Evolutionary conservation across 306 rosid species (phyloP).

Genomic region (Begonia loranthoides): DNA sequence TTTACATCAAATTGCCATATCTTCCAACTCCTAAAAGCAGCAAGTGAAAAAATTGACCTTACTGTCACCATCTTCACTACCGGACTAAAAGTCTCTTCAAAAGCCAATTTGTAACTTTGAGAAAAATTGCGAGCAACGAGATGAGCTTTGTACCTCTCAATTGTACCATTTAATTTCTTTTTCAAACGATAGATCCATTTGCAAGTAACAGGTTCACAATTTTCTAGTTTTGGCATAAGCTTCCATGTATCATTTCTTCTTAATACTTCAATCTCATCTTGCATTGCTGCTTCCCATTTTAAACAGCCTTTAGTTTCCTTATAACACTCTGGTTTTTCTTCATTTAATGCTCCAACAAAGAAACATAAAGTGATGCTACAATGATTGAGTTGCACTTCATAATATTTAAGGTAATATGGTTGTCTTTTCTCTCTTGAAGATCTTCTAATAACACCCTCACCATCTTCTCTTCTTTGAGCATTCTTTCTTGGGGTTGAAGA

Average conservation of each 20-base stretch:
- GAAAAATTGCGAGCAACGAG: neutral
- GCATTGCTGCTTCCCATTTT: slow-evolving; percentile 2
- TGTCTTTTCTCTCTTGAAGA: neutral
- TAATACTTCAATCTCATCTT: neutral
- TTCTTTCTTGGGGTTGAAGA: neutral
- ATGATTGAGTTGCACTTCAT: neutral
- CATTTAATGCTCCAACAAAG: neutral
- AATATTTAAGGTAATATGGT: neutral
- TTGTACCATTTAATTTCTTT: neutral
- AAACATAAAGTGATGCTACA: neutral
- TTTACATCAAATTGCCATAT: slow-evolving; percentile 1
- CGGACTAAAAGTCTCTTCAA: neutral
- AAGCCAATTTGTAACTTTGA: neutral
- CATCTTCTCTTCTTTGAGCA: neutral
- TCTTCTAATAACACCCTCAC: neutral
- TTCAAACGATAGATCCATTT: neutral
- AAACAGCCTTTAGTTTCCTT: neutral
- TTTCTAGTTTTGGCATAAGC: neutral
- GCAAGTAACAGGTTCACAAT: neutral
- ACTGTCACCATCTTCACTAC: neutral
- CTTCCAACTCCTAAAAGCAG: neutral
- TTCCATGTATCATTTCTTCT: neutral
- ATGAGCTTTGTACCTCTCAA: neutral
- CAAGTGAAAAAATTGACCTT: neutral
- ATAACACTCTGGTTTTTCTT: neutral